Base-by-base conservation (phyloP, 2,329 filamentous ascomycete species). In the Ascochyta clinopodiicola region DNA sequence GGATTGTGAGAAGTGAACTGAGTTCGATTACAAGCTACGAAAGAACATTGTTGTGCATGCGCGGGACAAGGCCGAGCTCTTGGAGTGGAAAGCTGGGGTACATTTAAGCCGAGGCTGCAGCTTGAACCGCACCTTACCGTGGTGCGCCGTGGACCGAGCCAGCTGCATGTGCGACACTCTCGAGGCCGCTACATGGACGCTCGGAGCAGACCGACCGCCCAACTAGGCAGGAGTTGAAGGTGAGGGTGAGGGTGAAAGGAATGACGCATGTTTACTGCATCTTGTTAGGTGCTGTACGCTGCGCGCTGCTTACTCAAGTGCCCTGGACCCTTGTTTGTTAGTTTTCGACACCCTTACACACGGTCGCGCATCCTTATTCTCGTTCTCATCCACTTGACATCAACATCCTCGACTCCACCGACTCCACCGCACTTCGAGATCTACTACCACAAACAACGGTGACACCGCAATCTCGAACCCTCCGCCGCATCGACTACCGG, bases 91-190 rank as follows among this genome's bases (percentile, higher is more conserved):
- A 53, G 44, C 43, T 59, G 56, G 51, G 59, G 45, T 51, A 17
- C 17, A 47, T 57, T 24, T 24, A 24, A 4, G 66, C 68, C 68
- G 68, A 63, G 68, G 68, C 12, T 50, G 17, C n/a, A 43, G 38
- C 49, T 50, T 62, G 64, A 70, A 58, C 69, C 68, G 69, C 52
- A 21, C 46, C 47, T 51, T 66, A 54, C 66, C 69, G 69, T 54
- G 32, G 17, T 17, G 31, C 27, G 54, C 66, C 69, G 69, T 54
- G 32, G 12, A 38, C 29, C 40, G 27, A 44, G 44, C 38, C 34
- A 48, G 49, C 63, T 66, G 67, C 61, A 61, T 59, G 36, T 27
- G 62, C 58, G 60, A 22, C 6, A 25, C 6, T 2, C 21, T 35
- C 25, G 12, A 22, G 46, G 50, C 38, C 37, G 44, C 38, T n/a